Percentiles rank a stretch among this genome's conserved stretches.
Evolutionary conservation across 768 basidiomycete genomes (phyloP).

Genomic region (Obba rivulosa): DNA sequence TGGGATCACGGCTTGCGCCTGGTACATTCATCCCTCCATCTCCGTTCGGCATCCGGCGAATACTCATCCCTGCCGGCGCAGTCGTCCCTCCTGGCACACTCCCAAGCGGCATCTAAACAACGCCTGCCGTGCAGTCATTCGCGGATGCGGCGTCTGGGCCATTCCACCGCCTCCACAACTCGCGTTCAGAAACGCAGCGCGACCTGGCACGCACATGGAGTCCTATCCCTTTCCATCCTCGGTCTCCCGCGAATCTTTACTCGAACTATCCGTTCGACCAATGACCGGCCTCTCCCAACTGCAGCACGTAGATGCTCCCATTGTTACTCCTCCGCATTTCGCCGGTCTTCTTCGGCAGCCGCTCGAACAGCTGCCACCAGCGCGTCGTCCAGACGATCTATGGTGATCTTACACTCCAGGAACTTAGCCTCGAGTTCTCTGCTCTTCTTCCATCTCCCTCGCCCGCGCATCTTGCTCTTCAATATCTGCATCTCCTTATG

Average conservation of each 20-base stretch:
- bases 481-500: too few species aligned
- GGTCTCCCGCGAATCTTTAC: constrained; percentile 40
- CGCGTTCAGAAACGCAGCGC: not conserved
- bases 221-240: constrained; percentile 3
- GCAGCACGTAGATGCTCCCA: not conserved
- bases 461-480: too few species aligned
- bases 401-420: too few species aligned
- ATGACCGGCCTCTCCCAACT: constrained; percentile 19
- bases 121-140: not conserved
- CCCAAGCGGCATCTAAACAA: not conserved
- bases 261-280: constrained; percentile 67
- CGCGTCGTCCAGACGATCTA: too few species aligned
- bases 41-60: not conserved
- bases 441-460: too few species aligned
- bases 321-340: not conserved
- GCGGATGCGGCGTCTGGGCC: not conserved
- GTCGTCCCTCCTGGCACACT: not conserved
- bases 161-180: not conserved
- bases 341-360: constrained; percentile 1
- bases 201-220: constrained; percentile 2
- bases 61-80: not conserved
- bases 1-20: too few species aligned
- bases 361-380: too few species aligned
- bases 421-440: too few species aligned
- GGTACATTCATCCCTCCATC: not conserved